Conservation (phyloP, 768 basidiomycete genomes). For the Tylopilus vinaceipallidus region DNA sequence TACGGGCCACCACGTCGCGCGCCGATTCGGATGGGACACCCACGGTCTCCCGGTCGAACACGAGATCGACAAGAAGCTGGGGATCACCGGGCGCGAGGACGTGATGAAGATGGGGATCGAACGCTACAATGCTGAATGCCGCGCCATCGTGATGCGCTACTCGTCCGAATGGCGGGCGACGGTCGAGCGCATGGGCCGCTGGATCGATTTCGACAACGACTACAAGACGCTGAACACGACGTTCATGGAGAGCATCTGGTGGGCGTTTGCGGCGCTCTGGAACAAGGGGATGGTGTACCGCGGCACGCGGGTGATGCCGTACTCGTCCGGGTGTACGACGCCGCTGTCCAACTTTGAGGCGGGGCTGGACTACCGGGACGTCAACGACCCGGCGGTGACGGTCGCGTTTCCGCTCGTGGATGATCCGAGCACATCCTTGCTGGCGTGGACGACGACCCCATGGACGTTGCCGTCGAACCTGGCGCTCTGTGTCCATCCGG, state of each 20-base stretch:
- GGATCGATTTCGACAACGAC: slow-evolving; percentile 99
- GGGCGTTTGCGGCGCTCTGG: slow-evolving; percentile 95
- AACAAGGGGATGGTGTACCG: slow-evolving; percentile 91
- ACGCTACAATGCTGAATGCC: slow-evolving; percentile 96
- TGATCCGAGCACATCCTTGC: slow-evolving; percentile 82
- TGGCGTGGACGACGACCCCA: slow-evolving; percentile 99
- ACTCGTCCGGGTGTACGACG: slow-evolving; percentile 94
- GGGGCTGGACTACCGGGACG: slow-evolving; percentile 86
- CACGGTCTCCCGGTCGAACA: slow-evolving; percentile 99
- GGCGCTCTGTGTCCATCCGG: slow-evolving; percentile 93
- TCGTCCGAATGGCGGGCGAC: slow-evolving; percentile 90
- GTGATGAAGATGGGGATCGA: slow-evolving; percentile 95
- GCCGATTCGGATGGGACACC: slow-evolving; percentile 98
- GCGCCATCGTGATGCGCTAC: slow-evolving; percentile 97
- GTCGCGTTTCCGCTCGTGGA: slow-evolving; percentile 92
- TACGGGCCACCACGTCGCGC: slow-evolving; percentile 87
- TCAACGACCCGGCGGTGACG: slow-evolving; percentile 93
- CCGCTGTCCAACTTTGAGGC: slow-evolving; percentile 98
- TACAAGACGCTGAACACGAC: slow-evolving; percentile 94
- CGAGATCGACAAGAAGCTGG: slow-evolving; percentile 96
- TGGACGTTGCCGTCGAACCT: slow-evolving; percentile 98
- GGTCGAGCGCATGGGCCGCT: slow-evolving; percentile 97
- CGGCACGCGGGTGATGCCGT: slow-evolving; percentile 95
- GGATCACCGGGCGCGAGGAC: slow-evolving; percentile 89
- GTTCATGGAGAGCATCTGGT: slow-evolving; percentile 99